Conservation (phyloP, 2,329 filamentous ascomycete genomes). For the Thermothelomyces thermophilus region DNA sequence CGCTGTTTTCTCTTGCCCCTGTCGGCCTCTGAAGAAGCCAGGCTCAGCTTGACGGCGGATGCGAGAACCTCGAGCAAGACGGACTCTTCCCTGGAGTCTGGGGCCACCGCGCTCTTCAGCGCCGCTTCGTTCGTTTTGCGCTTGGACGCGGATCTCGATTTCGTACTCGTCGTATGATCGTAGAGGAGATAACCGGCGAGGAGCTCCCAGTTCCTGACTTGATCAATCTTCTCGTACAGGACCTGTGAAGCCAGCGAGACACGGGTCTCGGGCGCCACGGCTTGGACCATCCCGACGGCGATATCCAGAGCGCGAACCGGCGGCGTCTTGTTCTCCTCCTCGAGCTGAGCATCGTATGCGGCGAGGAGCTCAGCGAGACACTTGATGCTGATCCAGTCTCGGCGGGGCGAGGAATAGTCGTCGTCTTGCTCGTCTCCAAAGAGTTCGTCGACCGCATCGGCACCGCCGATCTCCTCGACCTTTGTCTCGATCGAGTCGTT, state of each 20-base stretch:
- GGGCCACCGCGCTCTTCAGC: conserved; percentile 66
- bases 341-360: conserved; percentile 68
- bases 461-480: conserved; percentile 76
- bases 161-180: conserved; percentile 69
- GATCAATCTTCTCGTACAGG: conserved; percentile 73
- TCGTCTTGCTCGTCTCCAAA: conserved; percentile 67
- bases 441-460: conserved; percentile 67
- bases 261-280: conserved; percentile 65
- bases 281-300: conserved; percentile 52
- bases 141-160: conserved; percentile 34
- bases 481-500: conserved; percentile 73
- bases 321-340: conserved; percentile 46
- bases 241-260: conserved; percentile 81
- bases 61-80: conserved; percentile 84
- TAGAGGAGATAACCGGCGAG: conserved; percentile 86
- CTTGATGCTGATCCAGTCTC: conserved; percentile 88
- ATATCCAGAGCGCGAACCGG: conserved; percentile 42
- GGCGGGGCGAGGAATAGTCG: conserved; percentile 67
- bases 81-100: conserved; percentile 69
- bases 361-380: conserved; percentile 78
- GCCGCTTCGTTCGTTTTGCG: conserved; percentile 44
- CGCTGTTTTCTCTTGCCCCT: conserved; percentile 52
- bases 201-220: conserved; percentile 80
- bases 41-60: conserved; percentile 67
- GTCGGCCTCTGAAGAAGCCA: conserved; percentile 62